phyloP scores from a whole-genome alignment of 116 monocot genomes.

The Iris pallida region DNA sequence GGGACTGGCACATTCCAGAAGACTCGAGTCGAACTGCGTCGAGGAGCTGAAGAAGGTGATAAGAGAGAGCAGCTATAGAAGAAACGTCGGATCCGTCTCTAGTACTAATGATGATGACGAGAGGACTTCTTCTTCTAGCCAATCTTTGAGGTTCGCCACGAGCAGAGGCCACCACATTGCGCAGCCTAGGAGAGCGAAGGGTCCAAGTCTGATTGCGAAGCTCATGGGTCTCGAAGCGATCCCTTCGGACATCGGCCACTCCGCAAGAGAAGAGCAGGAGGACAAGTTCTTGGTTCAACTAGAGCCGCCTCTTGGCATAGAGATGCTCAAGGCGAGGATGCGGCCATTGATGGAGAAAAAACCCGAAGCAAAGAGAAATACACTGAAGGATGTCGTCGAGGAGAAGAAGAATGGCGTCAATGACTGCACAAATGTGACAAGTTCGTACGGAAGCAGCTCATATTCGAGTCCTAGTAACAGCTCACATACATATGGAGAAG shows the following conservation, averaged over 20 bases:
- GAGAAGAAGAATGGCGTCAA: no score
- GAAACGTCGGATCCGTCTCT: no score
- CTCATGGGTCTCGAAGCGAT: conserved; percentile 67
- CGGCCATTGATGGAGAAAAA: no score
- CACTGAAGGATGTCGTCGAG: no score
- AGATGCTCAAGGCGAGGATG: neutral
- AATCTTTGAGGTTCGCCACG: neutral
- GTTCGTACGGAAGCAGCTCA: no score
- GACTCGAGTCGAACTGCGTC: conserved; percentile 2
- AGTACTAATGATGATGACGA: no score
- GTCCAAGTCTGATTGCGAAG: conserved; percentile 54
- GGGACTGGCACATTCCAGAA: no score
- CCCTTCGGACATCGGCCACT: conserved; percentile 8
- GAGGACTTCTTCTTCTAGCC: conserved; percentile 9
- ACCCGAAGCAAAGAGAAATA: no score
- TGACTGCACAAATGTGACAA: no score
- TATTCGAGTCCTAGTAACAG: neutral
- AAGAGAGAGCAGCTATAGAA: conserved; percentile 1
- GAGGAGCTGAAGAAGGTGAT: conserved; percentile 39
- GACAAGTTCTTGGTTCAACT: neutral
- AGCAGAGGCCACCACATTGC: neutral
- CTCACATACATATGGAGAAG: neutral
- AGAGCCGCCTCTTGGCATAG: neutral
- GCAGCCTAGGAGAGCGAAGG: conserved; percentile 20
- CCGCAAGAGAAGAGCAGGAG: no score